A percentile compares a stretch with the other conserved stretches of the same genome.
Conservation (phyloP, 2,329 filamentous ascomycete genomes). For the Neoarthrinium moseri region DNA sequence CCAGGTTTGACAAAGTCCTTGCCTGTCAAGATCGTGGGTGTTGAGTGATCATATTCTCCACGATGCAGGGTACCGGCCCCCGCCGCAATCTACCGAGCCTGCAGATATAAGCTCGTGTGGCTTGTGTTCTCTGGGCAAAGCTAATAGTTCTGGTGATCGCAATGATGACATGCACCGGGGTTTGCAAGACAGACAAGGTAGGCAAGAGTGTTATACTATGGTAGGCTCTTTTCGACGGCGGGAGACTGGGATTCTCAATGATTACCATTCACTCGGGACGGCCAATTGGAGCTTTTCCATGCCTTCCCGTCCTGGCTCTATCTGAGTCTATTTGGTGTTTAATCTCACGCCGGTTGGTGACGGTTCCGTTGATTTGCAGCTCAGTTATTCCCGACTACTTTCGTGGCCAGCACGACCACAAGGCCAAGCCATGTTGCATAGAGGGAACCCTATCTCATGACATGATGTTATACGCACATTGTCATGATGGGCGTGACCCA, state of each 20-base stretch:
- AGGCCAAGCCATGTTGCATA: background rate
- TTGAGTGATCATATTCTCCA: too few species aligned
- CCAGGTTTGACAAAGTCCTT: too few species aligned
- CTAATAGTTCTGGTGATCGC: conserved; percentile 8
- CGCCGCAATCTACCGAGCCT: too few species aligned
- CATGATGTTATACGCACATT: too few species aligned
- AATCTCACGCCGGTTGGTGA: background rate
- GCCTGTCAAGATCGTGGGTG: too few species aligned
- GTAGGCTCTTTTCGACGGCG: too few species aligned
- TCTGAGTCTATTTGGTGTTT: background rate
- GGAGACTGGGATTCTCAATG: background rate
- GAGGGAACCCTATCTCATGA: too few species aligned
- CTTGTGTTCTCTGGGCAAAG: background rate
- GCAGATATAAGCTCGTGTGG: too few species aligned
- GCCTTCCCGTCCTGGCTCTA: background rate
- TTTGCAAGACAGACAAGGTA: background rate
- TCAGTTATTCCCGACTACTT: background rate
- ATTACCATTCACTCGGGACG: background rate
- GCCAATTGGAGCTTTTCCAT: background rate
- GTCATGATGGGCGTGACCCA: too few species aligned
- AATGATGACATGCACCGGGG: conserved; percentile 1
- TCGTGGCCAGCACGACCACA: background rate
- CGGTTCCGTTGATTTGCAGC: background rate
- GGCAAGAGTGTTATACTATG: background rate
- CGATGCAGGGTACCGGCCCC: too few species aligned